Base-by-base conservation (phyloP, 2,329 filamentous ascomycete genomes). In the Ophiostoma sp. region DNA sequence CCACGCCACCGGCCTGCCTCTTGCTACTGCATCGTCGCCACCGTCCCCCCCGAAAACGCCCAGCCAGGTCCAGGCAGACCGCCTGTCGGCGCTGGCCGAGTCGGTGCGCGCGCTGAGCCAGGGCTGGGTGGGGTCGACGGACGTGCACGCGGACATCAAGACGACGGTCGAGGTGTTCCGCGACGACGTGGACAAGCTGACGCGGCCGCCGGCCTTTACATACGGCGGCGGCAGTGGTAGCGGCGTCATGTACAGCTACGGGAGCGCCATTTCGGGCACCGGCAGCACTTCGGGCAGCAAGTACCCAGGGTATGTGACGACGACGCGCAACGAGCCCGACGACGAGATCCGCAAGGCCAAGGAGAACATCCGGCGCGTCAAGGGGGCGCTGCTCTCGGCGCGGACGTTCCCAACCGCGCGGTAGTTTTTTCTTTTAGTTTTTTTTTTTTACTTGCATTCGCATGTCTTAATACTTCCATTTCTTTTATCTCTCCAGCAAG, bases 281-380 rank as follows among this genome's bases (percentile, higher is more conserved):
- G 80, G 82, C 71, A 73, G 79, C 69, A 65, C 57, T 2, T 36
- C 62, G 33, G 62, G 65, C 71, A 74, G 77, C 67, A 78, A 79
- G 71, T 80, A 82, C 70, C 72, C 83, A 10, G 70, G 70, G 68
- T 82, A 84, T 72, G 80, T 81, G 17, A 79, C 79, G 23, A 78
- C 78, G n/a, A 79, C 78, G 39, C 81, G 78, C 74, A 78, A 79
- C 67, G 87, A 87, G 75, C 84, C 85, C 39, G 85, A 88, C 72
- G 91, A 94, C 78, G 90, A 91, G 79, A 88, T 93, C 75, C 87
- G 87, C 73, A 87, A 86, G 76, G 83, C 91, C 27, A 91, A 91
- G 80, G 87, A 87, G 73, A 91, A 90, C 72, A 94, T 96, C 68
- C 82, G 92, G 73, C 85, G 90, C 70, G 86, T 95, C 60, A 96